phyloP scores from a whole-genome alignment of 2,329 filamentous ascomycete genomes.

The Ilyonectria robusta region DNA sequence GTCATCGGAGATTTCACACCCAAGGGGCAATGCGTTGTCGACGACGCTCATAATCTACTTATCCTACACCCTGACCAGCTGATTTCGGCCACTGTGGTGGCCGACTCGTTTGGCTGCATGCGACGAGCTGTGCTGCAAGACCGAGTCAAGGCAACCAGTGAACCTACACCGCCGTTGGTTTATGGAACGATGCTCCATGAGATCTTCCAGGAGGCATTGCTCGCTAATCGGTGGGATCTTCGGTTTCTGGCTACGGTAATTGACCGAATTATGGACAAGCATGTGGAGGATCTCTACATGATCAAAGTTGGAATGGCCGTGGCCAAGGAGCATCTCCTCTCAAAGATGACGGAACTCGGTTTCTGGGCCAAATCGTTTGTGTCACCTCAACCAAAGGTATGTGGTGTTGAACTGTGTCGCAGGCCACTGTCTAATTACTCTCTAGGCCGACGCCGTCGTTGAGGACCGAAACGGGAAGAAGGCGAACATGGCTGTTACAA shows the following conservation, averaged over 20 bases:
- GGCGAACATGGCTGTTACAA: constrained; percentile 88
- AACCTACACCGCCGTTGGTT: constrained; percentile 83
- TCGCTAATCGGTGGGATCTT: constrained; percentile 85
- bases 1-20: constrained; percentile 83
- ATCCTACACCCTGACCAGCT: constrained; percentile 96
- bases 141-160: constrained; percentile 90
- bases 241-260: constrained; percentile 77
- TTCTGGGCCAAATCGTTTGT: constrained; percentile 90
- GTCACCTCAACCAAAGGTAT: constrained; percentile 76
- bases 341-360: constrained; percentile 86
- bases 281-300: constrained; percentile 91
- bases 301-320: constrained; percentile 82
- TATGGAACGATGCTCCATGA: constrained; percentile 97
- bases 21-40: constrained; percentile 82
- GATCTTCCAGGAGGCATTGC: constrained; percentile 91
- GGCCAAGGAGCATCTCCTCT: constrained; percentile 83
- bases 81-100: constrained; percentile 93
- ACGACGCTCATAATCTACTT: constrained; percentile 86
- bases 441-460: constrained; percentile 77
- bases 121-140: constrained; percentile 95
- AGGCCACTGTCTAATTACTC: constrained; percentile 47
- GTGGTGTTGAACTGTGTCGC: constrained; percentile 35
- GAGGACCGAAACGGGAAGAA: constrained; percentile 84
- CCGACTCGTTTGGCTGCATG: constrained; percentile 95
- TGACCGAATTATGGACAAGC: constrained; percentile 77